phyloP scores from a whole-genome alignment of 2,329 filamentous ascomycete genomes.

The Teratosphaeriaceae sp. region DNA sequence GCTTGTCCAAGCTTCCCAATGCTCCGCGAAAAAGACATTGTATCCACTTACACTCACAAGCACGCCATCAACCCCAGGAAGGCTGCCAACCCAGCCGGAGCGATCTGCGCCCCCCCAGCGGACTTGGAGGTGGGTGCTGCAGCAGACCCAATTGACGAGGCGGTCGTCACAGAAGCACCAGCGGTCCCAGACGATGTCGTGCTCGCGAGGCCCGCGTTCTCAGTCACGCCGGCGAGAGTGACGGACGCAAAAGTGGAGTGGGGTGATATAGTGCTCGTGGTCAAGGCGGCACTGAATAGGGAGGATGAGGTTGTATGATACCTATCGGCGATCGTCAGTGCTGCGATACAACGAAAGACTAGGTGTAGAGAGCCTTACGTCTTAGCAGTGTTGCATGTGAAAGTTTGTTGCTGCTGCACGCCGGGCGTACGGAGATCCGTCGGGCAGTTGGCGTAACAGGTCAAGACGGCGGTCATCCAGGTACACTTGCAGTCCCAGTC shows the following conservation, averaged over 20 bases:
- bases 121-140: neutral
- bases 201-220: neutral
- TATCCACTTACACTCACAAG: neutral
- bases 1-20: too few relatives aligned
- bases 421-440: constrained; percentile 32
- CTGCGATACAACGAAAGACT: too few relatives aligned
- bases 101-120: neutral
- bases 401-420: constrained; percentile 27
- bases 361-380: constrained; percentile 19
- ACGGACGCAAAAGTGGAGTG: neutral
- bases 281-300: neutral
- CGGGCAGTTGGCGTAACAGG: constrained; percentile 60
- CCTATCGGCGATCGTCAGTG: too few relatives aligned
- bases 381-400: constrained; percentile 30
- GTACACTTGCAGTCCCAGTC: constrained; percentile 54
- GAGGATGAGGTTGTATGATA: neutral
- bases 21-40: too few relatives aligned
- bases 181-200: neutral
- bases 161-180: too few relatives aligned
- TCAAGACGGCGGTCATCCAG: constrained; percentile 38
- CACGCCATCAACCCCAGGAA: neutral
- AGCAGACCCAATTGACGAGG: neutral
- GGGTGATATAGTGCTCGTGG: neutral
- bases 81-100: constrained; percentile 2
- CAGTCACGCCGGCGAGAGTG: neutral